Evolutionary conservation across 31 red algal species (phyloP).

Genomic region (Odonthalia washingtoniensis): DNA sequence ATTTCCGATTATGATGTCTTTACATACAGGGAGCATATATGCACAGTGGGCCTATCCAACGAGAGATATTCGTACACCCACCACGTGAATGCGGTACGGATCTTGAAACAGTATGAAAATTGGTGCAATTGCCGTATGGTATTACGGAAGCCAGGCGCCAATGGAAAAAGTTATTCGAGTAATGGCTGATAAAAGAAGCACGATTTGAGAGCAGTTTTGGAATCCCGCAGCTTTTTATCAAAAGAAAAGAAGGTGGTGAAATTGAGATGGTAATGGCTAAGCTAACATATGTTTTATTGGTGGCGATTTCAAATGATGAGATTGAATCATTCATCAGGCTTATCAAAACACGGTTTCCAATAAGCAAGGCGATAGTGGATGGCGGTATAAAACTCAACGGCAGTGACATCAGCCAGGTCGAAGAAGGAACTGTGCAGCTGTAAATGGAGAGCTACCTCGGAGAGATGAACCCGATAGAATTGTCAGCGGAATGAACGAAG

Average conservation of each 20-base stretch:
- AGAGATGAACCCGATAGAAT: not conserved
- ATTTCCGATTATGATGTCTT: not conserved
- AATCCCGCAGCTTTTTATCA: not conserved
- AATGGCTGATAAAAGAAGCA: constrained; percentile 2
- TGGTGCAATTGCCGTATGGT: constrained; percentile 11
- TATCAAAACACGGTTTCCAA: constrained; percentile 4
- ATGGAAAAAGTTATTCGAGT: not conserved
- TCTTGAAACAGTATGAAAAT: not conserved
- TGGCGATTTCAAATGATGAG: not conserved
- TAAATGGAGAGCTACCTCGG: not conserved
- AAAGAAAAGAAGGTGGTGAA: not conserved
- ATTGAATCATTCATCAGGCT: not conserved
- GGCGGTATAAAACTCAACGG: not conserved
- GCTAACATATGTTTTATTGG: not conserved
- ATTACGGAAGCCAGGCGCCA: constrained; percentile 20
- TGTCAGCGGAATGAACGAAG: not conserved
- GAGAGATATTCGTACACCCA: not conserved
- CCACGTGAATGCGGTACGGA: not conserved
- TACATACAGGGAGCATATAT: not conserved
- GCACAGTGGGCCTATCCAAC: not conserved
- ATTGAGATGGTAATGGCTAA: not conserved
- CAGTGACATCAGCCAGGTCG: not conserved
- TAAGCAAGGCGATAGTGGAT: constrained; percentile 17
- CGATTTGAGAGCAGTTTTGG: not conserved
- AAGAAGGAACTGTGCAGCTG: not conserved